Percentiles rank a stretch among this genome's conserved stretches.
Conservation (phyloP, 2,329 filamentous ascomycete species). For the Cladobotryum protrusum region DNA sequence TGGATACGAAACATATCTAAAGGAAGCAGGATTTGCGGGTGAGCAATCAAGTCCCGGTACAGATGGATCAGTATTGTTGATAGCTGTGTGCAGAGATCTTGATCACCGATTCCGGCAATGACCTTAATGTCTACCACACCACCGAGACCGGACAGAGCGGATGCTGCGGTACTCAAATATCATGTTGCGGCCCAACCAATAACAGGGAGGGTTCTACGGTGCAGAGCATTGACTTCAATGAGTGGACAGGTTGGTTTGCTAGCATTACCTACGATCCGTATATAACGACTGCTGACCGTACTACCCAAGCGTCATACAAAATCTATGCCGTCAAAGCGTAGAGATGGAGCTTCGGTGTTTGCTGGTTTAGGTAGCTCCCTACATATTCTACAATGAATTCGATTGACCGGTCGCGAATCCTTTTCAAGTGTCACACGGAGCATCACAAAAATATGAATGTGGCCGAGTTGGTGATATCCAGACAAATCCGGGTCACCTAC, state of each 20-base stretch:
- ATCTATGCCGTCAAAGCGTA: background rate
- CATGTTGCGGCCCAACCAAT: background rate
- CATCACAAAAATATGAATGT: too few species aligned
- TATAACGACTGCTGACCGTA: background rate
- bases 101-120: background rate
- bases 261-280: background rate
- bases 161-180: background rate
- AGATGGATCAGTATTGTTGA: too few species aligned
- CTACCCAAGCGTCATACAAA: background rate
- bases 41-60: background rate
- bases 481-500: too few species aligned
- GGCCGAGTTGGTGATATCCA: too few species aligned
- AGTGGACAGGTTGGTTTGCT: background rate
- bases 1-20: constrained; percentile 48
- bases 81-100: background rate
- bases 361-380: too few species aligned
- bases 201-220: background rate
- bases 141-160: background rate
- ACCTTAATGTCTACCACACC: background rate
- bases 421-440: too few species aligned
- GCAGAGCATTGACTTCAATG: background rate
- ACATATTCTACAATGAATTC: too few species aligned
- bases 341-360: background rate
- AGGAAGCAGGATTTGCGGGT: constrained; percentile 45
- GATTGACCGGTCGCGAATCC: too few species aligned